Evolutionary conservation across 2,329 filamentous ascomycete species (phyloP).

Genomic region (Trichocomaceae sp.): DNA sequence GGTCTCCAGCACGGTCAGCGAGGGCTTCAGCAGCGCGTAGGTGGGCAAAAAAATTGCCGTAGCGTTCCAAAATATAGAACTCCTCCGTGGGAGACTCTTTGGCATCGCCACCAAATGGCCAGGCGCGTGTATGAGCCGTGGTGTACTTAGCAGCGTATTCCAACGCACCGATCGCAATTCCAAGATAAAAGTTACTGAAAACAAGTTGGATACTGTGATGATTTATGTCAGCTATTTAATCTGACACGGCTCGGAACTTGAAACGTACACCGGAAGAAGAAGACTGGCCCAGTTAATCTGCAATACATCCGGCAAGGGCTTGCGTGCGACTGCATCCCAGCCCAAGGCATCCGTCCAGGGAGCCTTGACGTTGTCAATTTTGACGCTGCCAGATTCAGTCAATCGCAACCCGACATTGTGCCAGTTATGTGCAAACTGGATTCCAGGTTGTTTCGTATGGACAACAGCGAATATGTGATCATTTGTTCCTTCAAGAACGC

Average conservation of each 20-base stretch:
- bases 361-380: conserved; percentile 51
- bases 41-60: conserved; percentile 59
- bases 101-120: conserved; percentile 59
- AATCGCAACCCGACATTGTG: conserved; percentile 58
- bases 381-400: conserved; percentile 58
- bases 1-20: conserved; percentile 49
- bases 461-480: conserved; percentile 60
- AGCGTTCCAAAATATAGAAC: conserved; percentile 59
- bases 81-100: conserved; percentile 56
- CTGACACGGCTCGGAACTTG: not conserved
- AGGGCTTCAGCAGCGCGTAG: conserved; percentile 55
- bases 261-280: conserved; percentile 51
- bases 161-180: conserved; percentile 55
- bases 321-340: conserved; percentile 46
- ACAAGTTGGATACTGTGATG: conserved; percentile 53
- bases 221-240: not conserved
- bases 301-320: conserved; percentile 36
- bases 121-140: conserved; percentile 50
- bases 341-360: conserved; percentile 58
- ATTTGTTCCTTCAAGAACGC: conserved; percentile 51
- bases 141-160: conserved; percentile 54
- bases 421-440: conserved; percentile 54
- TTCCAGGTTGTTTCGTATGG: conserved; percentile 51
- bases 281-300: conserved; percentile 50
- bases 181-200: conserved; percentile 61